Evolutionary conservation across 129 eudicot genomes (phyloP).

Genomic region (Pittosporum tobira): DNA sequence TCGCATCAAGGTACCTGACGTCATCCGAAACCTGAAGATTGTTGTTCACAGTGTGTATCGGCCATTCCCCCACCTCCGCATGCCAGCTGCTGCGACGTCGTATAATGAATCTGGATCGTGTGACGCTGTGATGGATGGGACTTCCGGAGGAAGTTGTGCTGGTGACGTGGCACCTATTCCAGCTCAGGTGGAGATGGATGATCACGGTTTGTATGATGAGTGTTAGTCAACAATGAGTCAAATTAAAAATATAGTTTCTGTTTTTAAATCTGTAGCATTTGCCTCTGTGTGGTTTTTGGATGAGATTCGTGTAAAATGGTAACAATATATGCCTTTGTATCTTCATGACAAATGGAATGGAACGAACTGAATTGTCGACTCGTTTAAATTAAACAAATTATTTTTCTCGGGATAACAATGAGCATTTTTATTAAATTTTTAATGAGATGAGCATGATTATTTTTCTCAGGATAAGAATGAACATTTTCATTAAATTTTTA

Average conservation of each 20-base stretch:
- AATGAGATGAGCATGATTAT: no score
- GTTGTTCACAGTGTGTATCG: slow-evolving; percentile 60
- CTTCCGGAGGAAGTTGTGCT: not conserved
- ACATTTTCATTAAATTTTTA: no score
- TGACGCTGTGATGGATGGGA: not conserved
- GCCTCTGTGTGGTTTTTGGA: not conserved
- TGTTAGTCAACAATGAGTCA: not conserved
- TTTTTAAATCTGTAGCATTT: not conserved
- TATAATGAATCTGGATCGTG: not conserved
- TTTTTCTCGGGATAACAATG: no score
- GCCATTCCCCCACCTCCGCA: slow-evolving; percentile 56
- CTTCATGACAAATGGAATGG: not conserved
- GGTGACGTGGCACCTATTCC: slow-evolving; percentile 6
- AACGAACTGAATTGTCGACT: no score
- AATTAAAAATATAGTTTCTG: not conserved
- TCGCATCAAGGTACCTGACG: slow-evolving; percentile 46
- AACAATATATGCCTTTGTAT: not conserved
- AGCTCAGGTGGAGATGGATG: not conserved
- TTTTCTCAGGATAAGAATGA: no score
- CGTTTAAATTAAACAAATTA: no score
- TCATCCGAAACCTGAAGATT: slow-evolving; percentile 48
- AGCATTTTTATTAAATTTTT: no score
- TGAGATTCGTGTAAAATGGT: not conserved
- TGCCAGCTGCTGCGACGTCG: slow-evolving; percentile 1
- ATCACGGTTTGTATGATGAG: not conserved